A percentile compares a stretch with the other conserved stretches of the same genome.
These are phyloP conservation scores for Aspergillus fumigatiaffinis DNA, from an alignment of 2,329 filamentous ascomycete genomes.

Conservation along the genomic window DNA sequence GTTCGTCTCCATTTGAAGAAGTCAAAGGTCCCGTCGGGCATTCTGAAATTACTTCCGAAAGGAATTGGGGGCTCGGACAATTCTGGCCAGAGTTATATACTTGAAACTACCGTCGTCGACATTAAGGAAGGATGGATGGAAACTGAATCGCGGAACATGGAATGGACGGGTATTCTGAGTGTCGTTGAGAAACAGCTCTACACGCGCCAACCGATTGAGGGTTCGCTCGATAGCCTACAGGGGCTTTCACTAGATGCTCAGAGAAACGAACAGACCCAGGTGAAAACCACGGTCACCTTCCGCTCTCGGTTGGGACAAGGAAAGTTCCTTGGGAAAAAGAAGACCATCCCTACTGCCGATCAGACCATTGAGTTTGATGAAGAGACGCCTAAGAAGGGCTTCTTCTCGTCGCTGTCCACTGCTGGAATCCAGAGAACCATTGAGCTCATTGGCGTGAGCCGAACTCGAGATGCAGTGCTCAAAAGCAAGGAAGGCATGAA, in stretches of 20 bases:
- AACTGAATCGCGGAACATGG: constrained; percentile 61
- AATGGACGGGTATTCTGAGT: constrained; percentile 62
- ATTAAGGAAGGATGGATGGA: constrained; percentile 63
- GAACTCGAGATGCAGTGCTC: constrained; percentile 57
- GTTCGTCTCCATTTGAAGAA: constrained; percentile 60
- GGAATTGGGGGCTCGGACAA: constrained; percentile 55
- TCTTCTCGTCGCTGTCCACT: constrained; percentile 58
- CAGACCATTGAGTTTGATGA: constrained; percentile 46
- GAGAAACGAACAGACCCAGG: constrained; percentile 49
- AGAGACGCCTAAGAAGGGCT: constrained; percentile 50
- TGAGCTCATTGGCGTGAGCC: constrained; percentile 58
- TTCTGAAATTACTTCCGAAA: constrained; percentile 59
- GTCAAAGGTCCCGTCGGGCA: constrained; percentile 58
- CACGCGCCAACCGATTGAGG: constrained; percentile 40
- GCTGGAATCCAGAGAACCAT: constrained; percentile 60
- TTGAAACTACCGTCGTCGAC: constrained; percentile 61
- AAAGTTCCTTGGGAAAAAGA: constrained; percentile 45
- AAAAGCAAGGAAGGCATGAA: constrained; percentile 66
- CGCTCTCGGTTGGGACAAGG: constrained; percentile 58
- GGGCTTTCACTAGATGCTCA: constrained; percentile 36
- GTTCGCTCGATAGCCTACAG: constrained; percentile 18
- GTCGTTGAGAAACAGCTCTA: constrained; percentile 61
- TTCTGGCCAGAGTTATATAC: constrained; percentile 59
- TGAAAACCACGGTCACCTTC: constrained; percentile 59
- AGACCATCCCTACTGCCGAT: constrained; percentile 31